These are phyloP conservation scores for Exophiala calicioides DNA, from an alignment of 2,329 filamentous ascomycete genomes.

Conservation along the genomic window DNA sequence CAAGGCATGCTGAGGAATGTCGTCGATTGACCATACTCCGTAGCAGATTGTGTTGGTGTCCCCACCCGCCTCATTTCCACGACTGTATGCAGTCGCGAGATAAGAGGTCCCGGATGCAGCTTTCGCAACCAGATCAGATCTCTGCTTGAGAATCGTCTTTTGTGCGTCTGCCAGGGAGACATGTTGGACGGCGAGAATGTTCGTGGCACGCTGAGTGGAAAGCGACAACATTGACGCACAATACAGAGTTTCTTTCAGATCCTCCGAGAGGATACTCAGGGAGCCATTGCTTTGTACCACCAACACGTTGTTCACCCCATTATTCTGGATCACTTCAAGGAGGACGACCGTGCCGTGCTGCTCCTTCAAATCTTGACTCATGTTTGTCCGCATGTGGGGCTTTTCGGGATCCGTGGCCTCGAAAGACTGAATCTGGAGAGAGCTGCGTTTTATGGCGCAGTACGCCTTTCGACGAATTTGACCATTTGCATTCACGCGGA, in stretches of 20 bases:
- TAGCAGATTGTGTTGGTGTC: constrained; percentile 37
- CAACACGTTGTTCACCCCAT: constrained; percentile 34
- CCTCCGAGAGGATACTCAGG: constrained; percentile 42
- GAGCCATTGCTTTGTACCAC: constrained; percentile 47
- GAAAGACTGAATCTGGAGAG: constrained; percentile 57
- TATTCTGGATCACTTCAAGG: constrained; percentile 31
- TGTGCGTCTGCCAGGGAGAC: constrained; percentile 29
- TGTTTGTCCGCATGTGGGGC: constrained; percentile 24
- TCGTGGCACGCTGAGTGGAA: constrained; percentile 8
- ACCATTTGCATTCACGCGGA: constrained; percentile 53
- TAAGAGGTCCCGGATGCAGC: constrained; percentile 8
- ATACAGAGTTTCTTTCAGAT: constrained; percentile 26
- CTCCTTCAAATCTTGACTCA: constrained; percentile 35
- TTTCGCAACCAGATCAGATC: constrained; percentile 29
- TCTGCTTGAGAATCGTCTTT: constrained; percentile 31
- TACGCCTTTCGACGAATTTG: constrained; percentile 57
- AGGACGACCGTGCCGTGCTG: constrained; percentile 44
- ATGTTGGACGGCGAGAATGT: constrained; percentile 25
- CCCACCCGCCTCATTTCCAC: not conserved
- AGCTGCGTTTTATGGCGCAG: constrained; percentile 51
- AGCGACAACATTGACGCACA: constrained; percentile 15
- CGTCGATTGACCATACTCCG: constrained; percentile 37
- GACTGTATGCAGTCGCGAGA: constrained; percentile 15
- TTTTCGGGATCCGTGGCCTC: constrained; percentile 46
- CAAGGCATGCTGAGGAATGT: constrained; percentile 28